phyloP scores from a whole-genome alignment of 768 basidiomycete genomes.

The Dacryopinax spathularia region DNA sequence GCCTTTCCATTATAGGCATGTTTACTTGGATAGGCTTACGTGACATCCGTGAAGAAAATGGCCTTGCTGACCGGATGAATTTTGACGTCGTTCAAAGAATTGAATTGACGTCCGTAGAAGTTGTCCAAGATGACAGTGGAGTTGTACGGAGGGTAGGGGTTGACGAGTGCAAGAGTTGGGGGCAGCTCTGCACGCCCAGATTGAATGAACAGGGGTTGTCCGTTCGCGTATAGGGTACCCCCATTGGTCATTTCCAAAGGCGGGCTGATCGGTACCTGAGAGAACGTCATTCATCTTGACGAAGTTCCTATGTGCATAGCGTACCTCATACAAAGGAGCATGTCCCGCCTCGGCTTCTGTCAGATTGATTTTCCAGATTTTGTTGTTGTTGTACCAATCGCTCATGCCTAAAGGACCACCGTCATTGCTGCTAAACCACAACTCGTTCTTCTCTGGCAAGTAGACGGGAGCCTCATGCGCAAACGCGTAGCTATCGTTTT shows the following conservation, averaged over 20 bases:
- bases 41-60: conserved; percentile 61
- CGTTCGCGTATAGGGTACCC: conserved; percentile 22
- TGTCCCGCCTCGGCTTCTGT: conserved; percentile 38
- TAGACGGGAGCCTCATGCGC: conserved; percentile 72
- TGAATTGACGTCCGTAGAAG: conserved; percentile 67
- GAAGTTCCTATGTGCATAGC: conserved; percentile 27
- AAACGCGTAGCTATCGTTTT: conserved; percentile 48
- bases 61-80: conserved; percentile 50
- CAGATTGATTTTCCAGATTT: conserved; percentile 48
- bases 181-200: conserved; percentile 52
- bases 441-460: conserved; percentile 48
- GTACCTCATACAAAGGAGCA: conserved; percentile 21
- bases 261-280: conserved; percentile 43
- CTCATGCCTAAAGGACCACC: conserved; percentile 52
- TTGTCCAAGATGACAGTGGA: conserved; percentile 60
- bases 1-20: background rate
- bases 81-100: conserved; percentile 67
- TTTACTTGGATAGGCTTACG: conserved; percentile 28
- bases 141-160: conserved; percentile 50
- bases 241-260: conserved; percentile 58
- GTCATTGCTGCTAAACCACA: conserved; percentile 59
- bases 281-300: conserved; percentile 9
- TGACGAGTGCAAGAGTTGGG: conserved; percentile 48
- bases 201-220: conserved; percentile 40
- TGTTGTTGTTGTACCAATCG: conserved; percentile 48